Conservation (phyloP, 2,329 filamentous ascomycete genomes). For the Penicillium sp. region DNA sequence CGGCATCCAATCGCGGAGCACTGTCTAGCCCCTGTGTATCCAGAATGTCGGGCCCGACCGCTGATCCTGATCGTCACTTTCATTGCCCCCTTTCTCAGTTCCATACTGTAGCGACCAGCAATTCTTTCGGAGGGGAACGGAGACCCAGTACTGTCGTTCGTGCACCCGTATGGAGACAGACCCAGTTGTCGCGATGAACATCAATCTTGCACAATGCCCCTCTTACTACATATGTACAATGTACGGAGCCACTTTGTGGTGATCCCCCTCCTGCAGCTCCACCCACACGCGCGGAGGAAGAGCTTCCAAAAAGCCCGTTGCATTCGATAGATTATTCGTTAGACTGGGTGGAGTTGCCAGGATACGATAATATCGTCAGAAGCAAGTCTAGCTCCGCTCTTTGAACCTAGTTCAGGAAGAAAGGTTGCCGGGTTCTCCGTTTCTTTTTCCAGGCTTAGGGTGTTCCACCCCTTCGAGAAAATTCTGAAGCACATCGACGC, state of each 20-base stretch:
- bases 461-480: constrained; percentile 27
- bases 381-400: constrained; percentile 3
- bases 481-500: constrained; percentile 18
- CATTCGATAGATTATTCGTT: constrained; percentile 1
- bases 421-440: constrained; percentile 10
- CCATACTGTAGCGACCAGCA: neutral
- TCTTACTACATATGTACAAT: neutral
- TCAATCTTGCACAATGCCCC: neutral
- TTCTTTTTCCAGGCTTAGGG: neutral
- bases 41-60: constrained; percentile 12
- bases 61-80: constrained; percentile 16
- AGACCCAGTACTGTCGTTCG: neutral
- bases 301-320: neutral
- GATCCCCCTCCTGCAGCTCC: neutral
- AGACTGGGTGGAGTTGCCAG: neutral
- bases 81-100: constrained; percentile 10
- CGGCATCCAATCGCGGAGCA: constrained; percentile 12
- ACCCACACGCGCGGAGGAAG: neutral
- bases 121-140: neutral
- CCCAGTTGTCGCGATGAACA: neutral
- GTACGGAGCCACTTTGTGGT: neutral
- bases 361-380: neutral
- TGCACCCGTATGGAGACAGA: neutral
- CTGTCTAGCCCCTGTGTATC: constrained; percentile 7
- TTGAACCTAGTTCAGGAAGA: constrained; percentile 13